These are phyloP conservation scores for Boletus reticulatus DNA, from an alignment of 768 basidiomycete genomes.

Conservation along the genomic window DNA sequence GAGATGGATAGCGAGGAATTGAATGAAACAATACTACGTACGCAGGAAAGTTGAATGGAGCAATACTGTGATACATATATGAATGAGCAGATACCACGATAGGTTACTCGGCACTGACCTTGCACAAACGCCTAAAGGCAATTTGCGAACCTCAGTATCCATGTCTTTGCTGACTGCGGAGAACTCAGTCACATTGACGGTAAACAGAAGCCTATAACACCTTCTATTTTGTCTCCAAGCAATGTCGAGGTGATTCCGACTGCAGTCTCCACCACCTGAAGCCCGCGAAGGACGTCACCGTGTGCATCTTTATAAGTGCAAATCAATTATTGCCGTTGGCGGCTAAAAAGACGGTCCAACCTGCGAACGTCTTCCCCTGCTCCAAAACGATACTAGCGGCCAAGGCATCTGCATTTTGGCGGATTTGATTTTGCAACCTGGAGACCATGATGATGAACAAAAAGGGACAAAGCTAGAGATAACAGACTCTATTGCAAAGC, in stretches of 20 bases:
- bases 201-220: constrained; percentile 37
- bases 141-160: constrained; percentile 85
- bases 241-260: constrained; percentile 79
- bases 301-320: constrained; percentile 67
- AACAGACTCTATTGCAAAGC: constrained; percentile 85
- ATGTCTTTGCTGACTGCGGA: constrained; percentile 84
- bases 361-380: constrained; percentile 92
- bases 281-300: constrained; percentile 89
- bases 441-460: constrained; percentile 1
- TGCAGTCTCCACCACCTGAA: constrained; percentile 85
- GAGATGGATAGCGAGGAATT: not conserved
- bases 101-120: constrained; percentile 34
- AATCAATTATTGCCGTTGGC: not conserved
- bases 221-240: constrained; percentile 92
- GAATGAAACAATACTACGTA: constrained; percentile 34
- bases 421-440: constrained; percentile 85
- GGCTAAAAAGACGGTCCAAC: constrained; percentile 36
- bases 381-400: constrained; percentile 90
- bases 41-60: constrained; percentile 92
- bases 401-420: constrained; percentile 81
- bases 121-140: constrained; percentile 88
- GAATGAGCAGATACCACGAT: not conserved
- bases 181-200: constrained; percentile 14
- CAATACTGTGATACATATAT: constrained; percentile 44
- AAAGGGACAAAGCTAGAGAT: not conserved